These are phyloP conservation scores for Metarhizium humberi DNA, from an alignment of 2,329 filamentous ascomycete species.

Conservation along the genomic window DNA sequence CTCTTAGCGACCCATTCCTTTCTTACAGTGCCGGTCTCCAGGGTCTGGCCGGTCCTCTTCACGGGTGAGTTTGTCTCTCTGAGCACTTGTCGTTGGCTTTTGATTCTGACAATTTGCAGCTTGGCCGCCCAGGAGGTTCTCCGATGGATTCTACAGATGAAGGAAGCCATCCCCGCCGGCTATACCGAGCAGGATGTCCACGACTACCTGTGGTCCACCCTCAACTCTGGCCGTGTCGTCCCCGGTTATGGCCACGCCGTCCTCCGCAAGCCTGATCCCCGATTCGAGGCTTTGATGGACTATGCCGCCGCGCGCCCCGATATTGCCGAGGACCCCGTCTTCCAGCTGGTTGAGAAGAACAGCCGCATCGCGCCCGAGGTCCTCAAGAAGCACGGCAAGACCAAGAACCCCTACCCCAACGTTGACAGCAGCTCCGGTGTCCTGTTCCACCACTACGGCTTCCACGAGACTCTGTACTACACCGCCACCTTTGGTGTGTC, in stretches of 20 bases:
- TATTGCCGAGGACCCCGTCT: constrained; percentile 80
- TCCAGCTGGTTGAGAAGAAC: constrained; percentile 90
- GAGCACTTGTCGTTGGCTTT: not conserved
- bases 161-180: constrained; percentile 68
- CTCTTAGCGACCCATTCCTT: constrained; percentile 88
- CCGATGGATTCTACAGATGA: constrained; percentile 95
- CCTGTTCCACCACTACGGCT: constrained; percentile 95
- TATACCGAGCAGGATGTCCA: constrained; percentile 77
- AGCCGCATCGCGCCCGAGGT: constrained; percentile 84
- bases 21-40: constrained; percentile 94
- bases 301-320: constrained; percentile 79
- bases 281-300: constrained; percentile 94
- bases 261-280: constrained; percentile 90
- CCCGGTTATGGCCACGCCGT: constrained; percentile 95
- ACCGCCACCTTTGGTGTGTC: constrained; percentile 63
- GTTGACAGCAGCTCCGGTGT: constrained; percentile 91
- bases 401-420: constrained; percentile 95
- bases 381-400: constrained; percentile 92
- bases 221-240: constrained; percentile 89
- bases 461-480: constrained; percentile 96
- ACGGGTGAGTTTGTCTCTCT: constrained; percentile 34
- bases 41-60: constrained; percentile 77
- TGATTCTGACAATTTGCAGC: constrained; percentile 24
- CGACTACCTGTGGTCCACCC: constrained; percentile 83
- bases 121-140: constrained; percentile 95